Base-by-base conservation (phyloP, 768 basidiomycete species). In the Rhodotorula paludigena region DNA sequence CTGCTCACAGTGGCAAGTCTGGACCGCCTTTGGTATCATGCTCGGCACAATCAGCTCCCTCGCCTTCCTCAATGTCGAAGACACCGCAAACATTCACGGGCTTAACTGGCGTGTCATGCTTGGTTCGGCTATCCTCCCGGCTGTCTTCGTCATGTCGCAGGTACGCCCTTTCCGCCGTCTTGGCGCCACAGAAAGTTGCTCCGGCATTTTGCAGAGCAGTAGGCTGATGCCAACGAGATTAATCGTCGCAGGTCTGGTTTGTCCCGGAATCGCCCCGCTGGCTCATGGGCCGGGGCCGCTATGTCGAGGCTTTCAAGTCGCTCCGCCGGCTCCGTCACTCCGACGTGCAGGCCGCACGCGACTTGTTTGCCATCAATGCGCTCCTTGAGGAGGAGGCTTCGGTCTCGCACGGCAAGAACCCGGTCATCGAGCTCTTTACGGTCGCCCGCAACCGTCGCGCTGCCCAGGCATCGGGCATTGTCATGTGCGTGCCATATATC, bases 131-230 rank as follows among this genome's bases (percentile, higher is more conserved):
- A 45, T 77, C 83, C 42, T 78, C 77, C 3, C 66, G 81, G 54
- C 68, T 1, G 20, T 69, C 28, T 20, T 53, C 60, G 68, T 69
- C 54, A 52, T 58, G 58, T 23, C 41, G 58, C 79, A 80, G 5
- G 82, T 85, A 69, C 85, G 79, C 76, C 82, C 85, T 74, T 84
- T 84, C 73, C 85, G 85, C 60, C n/a, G n/a, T n/a, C n/a, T n/a
- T n/a, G n/a, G n/a, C n/a, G n/a, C n/a, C n/a, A n/a, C n/a, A n/a
- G 84, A 82, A 18, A 49, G 48, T 30, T 42, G 41, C 20, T 42
- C 41, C 41, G 41, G 11, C 41, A 42, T 11, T 20, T 42, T 42
- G 20, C 41, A 20, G 20, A 42, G 41, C 11, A 20, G 20, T 20
- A n/a, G n/a, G n/a, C n/a, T n/a, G n/a, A n/a, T n/a, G n/a, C n/a